phyloP scores from a whole-genome alignment of 73 alveolate species.

The Paramecium tetraurelia region DNA sequence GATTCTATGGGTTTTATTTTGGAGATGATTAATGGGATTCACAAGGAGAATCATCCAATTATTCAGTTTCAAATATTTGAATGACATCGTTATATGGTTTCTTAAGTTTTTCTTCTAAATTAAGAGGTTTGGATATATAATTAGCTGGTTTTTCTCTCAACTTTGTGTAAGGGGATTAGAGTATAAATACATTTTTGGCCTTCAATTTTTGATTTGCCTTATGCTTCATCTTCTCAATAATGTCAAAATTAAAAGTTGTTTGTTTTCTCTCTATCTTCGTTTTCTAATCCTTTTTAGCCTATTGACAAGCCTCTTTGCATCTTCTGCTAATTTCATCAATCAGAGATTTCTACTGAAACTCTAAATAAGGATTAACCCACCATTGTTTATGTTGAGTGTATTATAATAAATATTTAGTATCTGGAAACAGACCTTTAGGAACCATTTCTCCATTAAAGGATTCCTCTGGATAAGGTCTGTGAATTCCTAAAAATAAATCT shows the following conservation, averaged over 20 bases:
- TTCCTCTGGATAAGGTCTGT: slow-evolving; percentile 2
- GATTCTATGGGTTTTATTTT: neutral
- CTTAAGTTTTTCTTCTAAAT: neutral
- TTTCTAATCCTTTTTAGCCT: neutral
- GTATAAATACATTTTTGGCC: neutral
- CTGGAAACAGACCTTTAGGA: neutral
- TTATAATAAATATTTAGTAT: neutral
- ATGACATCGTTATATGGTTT: slow-evolving; percentile 16
- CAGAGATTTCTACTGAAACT: neutral
- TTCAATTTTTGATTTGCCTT: neutral
- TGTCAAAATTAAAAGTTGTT: slow-evolving; percentile 25
- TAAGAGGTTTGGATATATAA: neutral
- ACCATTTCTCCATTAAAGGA: neutral
- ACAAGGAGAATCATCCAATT: neutral
- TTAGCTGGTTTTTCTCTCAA: neutral
- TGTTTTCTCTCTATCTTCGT: neutral
- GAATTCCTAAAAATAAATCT: slow-evolving; percentile 80
- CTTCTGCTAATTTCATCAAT: neutral
- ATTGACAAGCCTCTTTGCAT: neutral
- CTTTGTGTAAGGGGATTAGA: neutral
- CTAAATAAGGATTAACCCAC: slow-evolving; percentile 26
- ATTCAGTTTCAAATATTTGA: neutral
- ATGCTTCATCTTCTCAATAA: slow-evolving; percentile 12
- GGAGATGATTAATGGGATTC: neutral
- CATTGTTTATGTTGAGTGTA: neutral